Base-by-base conservation (phyloP, 768 basidiomycete species). In the Collybia nuda region DNA sequence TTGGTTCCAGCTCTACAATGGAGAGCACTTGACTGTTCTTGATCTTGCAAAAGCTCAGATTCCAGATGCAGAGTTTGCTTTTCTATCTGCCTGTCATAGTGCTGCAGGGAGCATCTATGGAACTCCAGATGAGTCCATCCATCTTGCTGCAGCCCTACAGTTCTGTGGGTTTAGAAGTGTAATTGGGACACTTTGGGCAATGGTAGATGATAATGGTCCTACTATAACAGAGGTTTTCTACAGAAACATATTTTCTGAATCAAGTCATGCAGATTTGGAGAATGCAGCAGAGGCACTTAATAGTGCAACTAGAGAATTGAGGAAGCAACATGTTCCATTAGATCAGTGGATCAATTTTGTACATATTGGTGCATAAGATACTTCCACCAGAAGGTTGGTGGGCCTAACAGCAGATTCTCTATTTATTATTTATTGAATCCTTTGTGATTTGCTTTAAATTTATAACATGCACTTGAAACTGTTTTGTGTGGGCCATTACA, bases 131-230 rank as follows among this genome's bases (percentile, higher is more conserved):
- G 71, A 73, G 49, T 47, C 23, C 18, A 60, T 69, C 48, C 64
- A 72, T 54, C 51, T 74, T 0, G 61, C 65, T 8, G 48, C 66
- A 24, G 61, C 63, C n/a, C 18, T 73, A 55, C 70, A 57, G 23
- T 51, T 65, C 6, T 58, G 55, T 4, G 66, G 65, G 5, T 65
- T 59, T 40, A 46, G 42, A 2, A 59, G 63, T 38, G 59, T 61
- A 4, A 44, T 59, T 48, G 57, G 40, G 19, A 57, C 57, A 1
- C 32, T 56, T 29, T 59, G 57, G 57, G 26, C 38, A 23, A 48
- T 40, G 42, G 42, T 18, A 12, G 42, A 44, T 21, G 11, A 26
- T 44, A 23, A 44, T 44, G 42, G 42, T 26, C 42, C 42, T n/a
- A 15, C 24, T 9, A n/a, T 44, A 17, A 7, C 42, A 6, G 15